These are phyloP conservation scores for Populus alba DNA, from an alignment of 345 rosid genomes.

Conservation along the genomic window DNA sequence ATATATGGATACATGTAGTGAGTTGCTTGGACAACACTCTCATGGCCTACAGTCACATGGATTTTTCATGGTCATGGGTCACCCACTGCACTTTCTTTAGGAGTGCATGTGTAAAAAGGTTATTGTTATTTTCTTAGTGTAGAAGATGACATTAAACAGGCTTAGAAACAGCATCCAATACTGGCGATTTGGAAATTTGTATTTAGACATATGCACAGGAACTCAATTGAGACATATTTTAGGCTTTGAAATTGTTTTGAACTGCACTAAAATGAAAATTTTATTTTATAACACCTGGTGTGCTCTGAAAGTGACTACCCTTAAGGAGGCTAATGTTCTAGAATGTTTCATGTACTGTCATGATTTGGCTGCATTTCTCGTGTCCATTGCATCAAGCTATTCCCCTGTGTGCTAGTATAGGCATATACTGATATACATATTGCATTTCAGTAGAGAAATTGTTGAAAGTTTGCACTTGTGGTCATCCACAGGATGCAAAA, in stretches of 20 bases:
- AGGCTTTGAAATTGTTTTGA: not conserved
- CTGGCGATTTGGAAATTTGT: not conserved
- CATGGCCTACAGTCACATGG: not conserved
- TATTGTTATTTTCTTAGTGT: not conserved
- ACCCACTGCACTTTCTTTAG: not conserved
- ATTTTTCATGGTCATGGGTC: not conserved
- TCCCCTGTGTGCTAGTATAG: not conserved
- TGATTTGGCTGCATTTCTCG: not conserved
- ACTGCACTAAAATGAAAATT: not conserved
- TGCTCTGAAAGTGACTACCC: not conserved
- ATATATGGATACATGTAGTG: conserved; percentile 6
- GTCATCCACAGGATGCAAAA: conserved; percentile 44
- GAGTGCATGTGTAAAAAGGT: not conserved
- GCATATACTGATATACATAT: not conserved
- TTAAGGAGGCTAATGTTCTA: not conserved
- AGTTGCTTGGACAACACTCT: conserved; percentile 6
- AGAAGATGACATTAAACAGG: not conserved
- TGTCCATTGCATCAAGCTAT: not conserved
- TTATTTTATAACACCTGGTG: not conserved
- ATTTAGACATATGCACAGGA: not conserved
- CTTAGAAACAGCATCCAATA: not conserved
- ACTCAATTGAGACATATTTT: not conserved
- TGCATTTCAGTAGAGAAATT: conserved; percentile 13
- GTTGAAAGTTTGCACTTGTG: conserved; percentile 26
- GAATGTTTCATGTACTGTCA: not conserved